A percentile compares a stretch with the other conserved stretches of the same genome.
Evolutionary conservation across 257 asterid species (phyloP).

Genomic region (Ballota nigra): DNA sequence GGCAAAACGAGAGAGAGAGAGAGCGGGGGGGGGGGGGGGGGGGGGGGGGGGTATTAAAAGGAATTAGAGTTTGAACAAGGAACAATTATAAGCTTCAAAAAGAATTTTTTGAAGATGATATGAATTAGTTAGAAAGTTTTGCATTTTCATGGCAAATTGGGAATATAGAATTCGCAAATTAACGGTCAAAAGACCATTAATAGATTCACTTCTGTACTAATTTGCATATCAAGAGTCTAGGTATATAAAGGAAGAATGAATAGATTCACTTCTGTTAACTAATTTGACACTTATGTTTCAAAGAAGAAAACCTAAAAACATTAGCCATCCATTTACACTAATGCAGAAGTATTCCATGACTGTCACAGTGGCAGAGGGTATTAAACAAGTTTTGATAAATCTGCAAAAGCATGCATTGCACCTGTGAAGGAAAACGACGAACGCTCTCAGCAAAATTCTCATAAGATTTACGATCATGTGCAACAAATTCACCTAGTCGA

Average conservation of each 20-base stretch:
- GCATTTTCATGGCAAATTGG: not conserved
- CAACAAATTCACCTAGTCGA: slow-evolving; percentile 71
- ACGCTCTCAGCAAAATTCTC: slow-evolving; percentile 84
- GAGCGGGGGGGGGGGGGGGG: too few species aligned
- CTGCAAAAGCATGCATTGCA: slow-evolving; percentile 21
- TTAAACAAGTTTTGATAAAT: not conserved
- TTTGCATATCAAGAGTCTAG: not conserved
- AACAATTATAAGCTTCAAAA: not conserved
- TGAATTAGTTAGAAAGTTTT: not conserved
- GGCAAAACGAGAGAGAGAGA: too few species aligned
- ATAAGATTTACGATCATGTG: slow-evolving; percentile 87
- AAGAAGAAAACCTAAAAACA: not conserved
- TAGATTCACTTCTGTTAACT: not conserved
- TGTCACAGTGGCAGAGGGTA: not conserved
- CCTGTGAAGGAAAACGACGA: slow-evolving; percentile 94
- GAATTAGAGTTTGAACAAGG: not conserved
- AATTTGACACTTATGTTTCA: not conserved
- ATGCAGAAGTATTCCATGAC: not conserved
- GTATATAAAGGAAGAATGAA: not conserved
- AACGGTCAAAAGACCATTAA: not conserved
- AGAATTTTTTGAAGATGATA: not conserved
- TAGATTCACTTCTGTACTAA: too few species aligned
- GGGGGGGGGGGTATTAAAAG: too few species aligned
- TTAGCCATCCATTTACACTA: not conserved
- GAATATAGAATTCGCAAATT: not conserved